Evolutionary conservation across 116 monocot species (phyloP), one percentile per base, ranked within the genome.

Genomic region (Iris pallida): DNA sequence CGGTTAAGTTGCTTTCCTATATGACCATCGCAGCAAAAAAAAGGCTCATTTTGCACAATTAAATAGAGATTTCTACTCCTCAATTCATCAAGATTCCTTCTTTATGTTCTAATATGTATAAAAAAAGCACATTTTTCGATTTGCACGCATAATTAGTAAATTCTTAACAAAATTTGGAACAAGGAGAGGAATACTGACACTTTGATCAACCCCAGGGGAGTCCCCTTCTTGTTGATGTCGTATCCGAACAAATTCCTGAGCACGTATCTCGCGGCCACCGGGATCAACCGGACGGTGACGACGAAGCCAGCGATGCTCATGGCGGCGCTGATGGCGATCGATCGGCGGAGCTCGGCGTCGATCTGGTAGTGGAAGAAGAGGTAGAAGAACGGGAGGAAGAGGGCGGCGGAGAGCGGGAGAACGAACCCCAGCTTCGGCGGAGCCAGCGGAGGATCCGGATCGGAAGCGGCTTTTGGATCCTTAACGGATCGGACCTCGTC

Each of bases 191-290:
- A 51, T 18, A 74, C 91, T 85, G 45, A 96, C 91, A 96, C 92
- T 96, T 87, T 89, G 65, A 91, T 69, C 14, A 61, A 7, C 1
- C 96, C 96, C 66, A 75, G 82, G 3, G 89, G 86, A 8, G 92
- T 89, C 19, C 92, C 92, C 63, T 81, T 89, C 83, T 96, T 96
- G 73, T 96, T 96, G 75, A 96, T 96, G 66, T 96, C 96, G 44
- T 81, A 89, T 0, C 92, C 96, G 20, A 87, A 94, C 65, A 94
- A 45, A 66, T 73, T 87, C 69, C 80, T 75, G 53, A 87, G 63
- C 51, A 89, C 62, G 64, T 96, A 91, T 53, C 73, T 75, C 7
- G 92, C 86, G 10, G 96, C 92, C 17, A 96, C 87, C 8, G 91
- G 96, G 73, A 96, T 83, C 68, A 89, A 55, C 53, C 79, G 45